These are phyloP conservation scores for Phaeotremella skinneri DNA, from an alignment of 768 basidiomycete genomes.

Conservation along the genomic window DNA sequence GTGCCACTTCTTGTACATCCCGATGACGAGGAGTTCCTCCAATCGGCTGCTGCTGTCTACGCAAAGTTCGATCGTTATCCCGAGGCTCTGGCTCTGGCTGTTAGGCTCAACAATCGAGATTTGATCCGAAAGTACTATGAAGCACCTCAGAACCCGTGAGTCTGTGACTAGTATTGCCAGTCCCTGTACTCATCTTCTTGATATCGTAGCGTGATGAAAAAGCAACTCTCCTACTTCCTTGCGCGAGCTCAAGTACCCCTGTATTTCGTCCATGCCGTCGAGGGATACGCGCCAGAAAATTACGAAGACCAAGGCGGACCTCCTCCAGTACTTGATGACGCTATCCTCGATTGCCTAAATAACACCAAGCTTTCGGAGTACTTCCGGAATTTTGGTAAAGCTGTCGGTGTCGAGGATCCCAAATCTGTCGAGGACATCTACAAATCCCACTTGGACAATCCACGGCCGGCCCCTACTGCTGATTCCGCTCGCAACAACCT, in stretches of 20 bases:
- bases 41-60: slow-evolving; percentile 84
- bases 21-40: slow-evolving; percentile 84
- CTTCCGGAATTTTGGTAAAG: slow-evolving; percentile 90
- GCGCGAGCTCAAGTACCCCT: slow-evolving; percentile 87
- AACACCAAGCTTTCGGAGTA: slow-evolving; percentile 77
- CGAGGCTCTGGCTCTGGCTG: slow-evolving; percentile 81
- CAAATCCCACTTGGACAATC: slow-evolving; percentile 90
- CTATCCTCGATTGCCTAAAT: slow-evolving; percentile 78
- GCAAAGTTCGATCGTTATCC: slow-evolving; percentile 81
- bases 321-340: slow-evolving; percentile 69
- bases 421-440: slow-evolving; percentile 96
- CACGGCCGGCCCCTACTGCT: slow-evolving; percentile 73
- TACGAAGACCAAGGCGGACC: slow-evolving; percentile 60
- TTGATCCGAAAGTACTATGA: slow-evolving; percentile 84
- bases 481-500: slow-evolving; percentile 93
- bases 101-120: slow-evolving; percentile 74
- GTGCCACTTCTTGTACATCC: slow-evolving; percentile 87
- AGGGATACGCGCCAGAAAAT: slow-evolving; percentile 55
- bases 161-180: slow-evolving; percentile 13
- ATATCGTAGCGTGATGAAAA: slow-evolving; percentile 71
- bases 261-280: slow-evolving; percentile 74
- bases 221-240: slow-evolving; percentile 89
- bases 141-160: slow-evolving; percentile 81
- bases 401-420: slow-evolving; percentile 81
- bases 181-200: slow-evolving; percentile 6